Evolutionary conservation across 257 asterid species (phyloP).

Genomic region (Solanum raphanifolium): DNA sequence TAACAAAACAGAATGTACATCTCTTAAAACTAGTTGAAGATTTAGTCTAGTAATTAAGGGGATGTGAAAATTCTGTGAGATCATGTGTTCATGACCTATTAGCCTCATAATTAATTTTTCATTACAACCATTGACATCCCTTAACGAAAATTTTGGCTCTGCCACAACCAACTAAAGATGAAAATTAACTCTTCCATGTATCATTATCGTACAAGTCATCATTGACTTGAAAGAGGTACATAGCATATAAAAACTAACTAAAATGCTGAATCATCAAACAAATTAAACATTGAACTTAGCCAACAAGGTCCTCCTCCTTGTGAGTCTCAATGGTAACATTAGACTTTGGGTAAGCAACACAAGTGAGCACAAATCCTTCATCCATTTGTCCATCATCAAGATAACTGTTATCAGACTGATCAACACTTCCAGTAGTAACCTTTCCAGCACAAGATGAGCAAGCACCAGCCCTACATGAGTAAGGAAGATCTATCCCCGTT

Average conservation of each 20-base stretch:
- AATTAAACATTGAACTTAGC: neutral
- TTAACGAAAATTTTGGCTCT: too few relatives aligned
- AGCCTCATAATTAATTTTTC: too few relatives aligned
- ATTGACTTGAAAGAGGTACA: too few relatives aligned
- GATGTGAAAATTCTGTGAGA: too few relatives aligned
- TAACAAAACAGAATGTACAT: too few relatives aligned
- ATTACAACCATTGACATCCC: too few relatives aligned
- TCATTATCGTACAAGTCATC: too few relatives aligned
- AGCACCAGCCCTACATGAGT: conserved; percentile 84
- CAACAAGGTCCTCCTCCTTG: conserved; percentile 57
- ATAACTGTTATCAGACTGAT: conserved; percentile 60
- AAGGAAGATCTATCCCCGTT: conserved; percentile 45
- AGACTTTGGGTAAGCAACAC: conserved; percentile 46
- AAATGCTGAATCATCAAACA: neutral
- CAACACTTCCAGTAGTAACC: conserved; percentile 38
- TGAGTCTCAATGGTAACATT: conserved; percentile 54
- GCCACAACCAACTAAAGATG: too few relatives aligned
- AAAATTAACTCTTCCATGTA: too few relatives aligned
- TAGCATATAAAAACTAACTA: neutral
- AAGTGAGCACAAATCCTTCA: conserved; percentile 59
- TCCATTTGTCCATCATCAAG: conserved; percentile 60
- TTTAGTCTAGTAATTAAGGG: too few relatives aligned
- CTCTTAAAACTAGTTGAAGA: too few relatives aligned
- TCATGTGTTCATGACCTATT: too few relatives aligned
- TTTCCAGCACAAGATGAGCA: conserved; percentile 85